Conservation (phyloP, 805 yeast species). For the Diddensiella caesifluorescens region DNA sequence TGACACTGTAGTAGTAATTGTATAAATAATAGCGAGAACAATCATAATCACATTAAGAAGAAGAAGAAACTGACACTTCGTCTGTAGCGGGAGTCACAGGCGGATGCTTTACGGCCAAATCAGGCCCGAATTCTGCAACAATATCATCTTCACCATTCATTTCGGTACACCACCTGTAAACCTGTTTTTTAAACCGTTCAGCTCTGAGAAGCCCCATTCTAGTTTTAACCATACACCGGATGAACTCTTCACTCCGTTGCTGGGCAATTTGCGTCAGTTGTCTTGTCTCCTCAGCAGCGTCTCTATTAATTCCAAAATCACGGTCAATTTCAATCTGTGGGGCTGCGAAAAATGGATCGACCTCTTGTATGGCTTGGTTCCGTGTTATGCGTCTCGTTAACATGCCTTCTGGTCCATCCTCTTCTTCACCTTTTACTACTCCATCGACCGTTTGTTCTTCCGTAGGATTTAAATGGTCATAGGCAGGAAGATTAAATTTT, state of each 20-base stretch:
- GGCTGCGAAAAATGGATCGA: slow-evolving; percentile 61
- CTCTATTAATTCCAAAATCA: slow-evolving; percentile 46
- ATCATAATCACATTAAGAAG: neutral
- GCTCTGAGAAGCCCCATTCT: slow-evolving; percentile 75
- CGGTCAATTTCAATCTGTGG: slow-evolving; percentile 48
- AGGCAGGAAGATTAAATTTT: slow-evolving; percentile 58
- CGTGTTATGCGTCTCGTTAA: slow-evolving; percentile 28
- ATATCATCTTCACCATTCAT: slow-evolving; percentile 52
- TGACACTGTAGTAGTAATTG: neutral
- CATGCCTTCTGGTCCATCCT: slow-evolving; percentile 55
- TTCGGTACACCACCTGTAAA: slow-evolving; percentile 81
- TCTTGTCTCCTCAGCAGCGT: slow-evolving; percentile 62
- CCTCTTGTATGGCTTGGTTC: slow-evolving; percentile 31
- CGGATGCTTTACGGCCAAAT: slow-evolving; percentile 2
- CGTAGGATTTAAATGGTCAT: slow-evolving; percentile 34
- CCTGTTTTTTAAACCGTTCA: slow-evolving; percentile 62
- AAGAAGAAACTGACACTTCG: neutral
- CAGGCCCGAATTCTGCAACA: slow-evolving; percentile 17
- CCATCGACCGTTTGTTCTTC: slow-evolving; percentile 21
- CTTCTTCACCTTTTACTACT: slow-evolving; percentile 42
- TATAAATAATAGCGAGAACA: neutral
- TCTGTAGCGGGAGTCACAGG: neutral
- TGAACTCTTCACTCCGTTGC: slow-evolving; percentile 82
- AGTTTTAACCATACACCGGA: slow-evolving; percentile 67
- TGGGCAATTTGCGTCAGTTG: slow-evolving; percentile 72